These are phyloP conservation scores for Parastagonospora avenae DNA, from an alignment of 2,329 filamentous ascomycete genomes.

Conservation along the genomic window DNA sequence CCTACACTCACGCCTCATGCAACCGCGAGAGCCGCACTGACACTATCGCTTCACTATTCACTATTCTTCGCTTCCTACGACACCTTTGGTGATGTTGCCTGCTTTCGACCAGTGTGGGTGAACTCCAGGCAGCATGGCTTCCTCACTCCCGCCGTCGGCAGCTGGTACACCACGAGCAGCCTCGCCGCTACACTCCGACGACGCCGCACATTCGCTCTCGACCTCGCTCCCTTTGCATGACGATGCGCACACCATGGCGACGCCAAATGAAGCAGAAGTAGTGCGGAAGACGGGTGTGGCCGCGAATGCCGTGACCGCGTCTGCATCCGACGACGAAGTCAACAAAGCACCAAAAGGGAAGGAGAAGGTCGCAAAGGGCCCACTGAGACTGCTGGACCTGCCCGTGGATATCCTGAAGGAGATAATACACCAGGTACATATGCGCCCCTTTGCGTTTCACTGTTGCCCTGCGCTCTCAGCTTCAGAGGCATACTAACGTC, in stretches of 20 bases:
- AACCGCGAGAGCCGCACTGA: slow-evolving; percentile 23
- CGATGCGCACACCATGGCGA: slow-evolving; percentile 24
- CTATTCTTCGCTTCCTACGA: slow-evolving; percentile 5
- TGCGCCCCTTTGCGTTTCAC: background rate
- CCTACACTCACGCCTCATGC: slow-evolving; percentile 18
- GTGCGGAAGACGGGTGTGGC: slow-evolving; percentile 14
- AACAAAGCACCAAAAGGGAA: slow-evolving; percentile 57
- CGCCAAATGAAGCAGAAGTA: slow-evolving; percentile 15
- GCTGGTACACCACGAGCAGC: slow-evolving; percentile 33
- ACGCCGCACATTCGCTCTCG: slow-evolving; percentile 23
- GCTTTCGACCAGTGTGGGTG: slow-evolving; percentile 30
- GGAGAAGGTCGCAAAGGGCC: slow-evolving; percentile 55
- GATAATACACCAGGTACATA: slow-evolving; percentile 75
- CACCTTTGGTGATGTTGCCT: slow-evolving; percentile 32
- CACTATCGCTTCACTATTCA: slow-evolving; percentile 20
- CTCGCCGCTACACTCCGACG: slow-evolving; percentile 36
- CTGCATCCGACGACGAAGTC: slow-evolving; percentile 30
- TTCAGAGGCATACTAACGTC: slow-evolving; percentile 16
- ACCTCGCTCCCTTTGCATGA: slow-evolving; percentile 25
- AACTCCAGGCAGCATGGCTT: slow-evolving; percentile 39
- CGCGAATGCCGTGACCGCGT: slow-evolving; percentile 7
- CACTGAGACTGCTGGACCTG: slow-evolving; percentile 72
- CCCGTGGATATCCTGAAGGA: slow-evolving; percentile 78
- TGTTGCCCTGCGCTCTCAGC: background rate
- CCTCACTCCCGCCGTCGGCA: slow-evolving; percentile 32